Conservation (phyloP, 1,284 basidiomycete genomes). For the Puccinia hordei region DNA sequence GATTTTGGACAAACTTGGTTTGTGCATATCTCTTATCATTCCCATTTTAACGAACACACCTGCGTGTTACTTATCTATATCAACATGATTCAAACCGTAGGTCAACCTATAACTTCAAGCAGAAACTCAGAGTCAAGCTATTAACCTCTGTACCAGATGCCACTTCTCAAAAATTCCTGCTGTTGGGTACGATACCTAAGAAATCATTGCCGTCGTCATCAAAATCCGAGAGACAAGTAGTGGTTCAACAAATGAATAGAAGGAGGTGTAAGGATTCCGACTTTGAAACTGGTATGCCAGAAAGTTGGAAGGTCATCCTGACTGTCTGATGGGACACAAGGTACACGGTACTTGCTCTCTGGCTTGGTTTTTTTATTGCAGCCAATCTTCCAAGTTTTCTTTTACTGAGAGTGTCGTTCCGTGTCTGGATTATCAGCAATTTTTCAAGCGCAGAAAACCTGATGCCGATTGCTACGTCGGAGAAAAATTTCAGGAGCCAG, state of each 20-base stretch:
- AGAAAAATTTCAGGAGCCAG: too few relatives aligned
- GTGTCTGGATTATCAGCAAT: constrained; percentile 70
- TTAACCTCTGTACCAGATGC: too few relatives aligned
- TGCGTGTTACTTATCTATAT: too few relatives aligned
- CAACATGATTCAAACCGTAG: constrained; percentile 57
- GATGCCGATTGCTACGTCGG: too few relatives aligned
- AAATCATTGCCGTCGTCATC: constrained; percentile 58
- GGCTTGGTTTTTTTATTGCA: neutral
- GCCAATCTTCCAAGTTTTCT: constrained; percentile 18
- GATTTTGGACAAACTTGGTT: too few relatives aligned
- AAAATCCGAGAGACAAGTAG: constrained; percentile 68
- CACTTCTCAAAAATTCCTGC: too few relatives aligned
- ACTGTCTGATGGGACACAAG: constrained; percentile 95
- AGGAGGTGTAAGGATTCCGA: constrained; percentile 76
- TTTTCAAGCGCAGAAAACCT: constrained; percentile 81
- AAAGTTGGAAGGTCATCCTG: constrained; percentile 65
- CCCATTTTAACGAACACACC: neutral
- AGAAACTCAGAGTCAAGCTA: too few relatives aligned
- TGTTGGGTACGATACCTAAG: constrained; percentile 75
- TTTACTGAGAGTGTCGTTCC: neutral
- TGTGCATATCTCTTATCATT: constrained; percentile 71
- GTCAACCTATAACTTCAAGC: constrained; percentile 70
- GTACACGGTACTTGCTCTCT: constrained; percentile 63
- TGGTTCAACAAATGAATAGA: constrained; percentile 69
- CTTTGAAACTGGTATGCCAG: constrained; percentile 88